Evolutionary conservation across 805 yeast genomes (phyloP), one percentile per base, ranked within the genome.

Genomic region (Wickerhamiella domercqiae): DNA sequence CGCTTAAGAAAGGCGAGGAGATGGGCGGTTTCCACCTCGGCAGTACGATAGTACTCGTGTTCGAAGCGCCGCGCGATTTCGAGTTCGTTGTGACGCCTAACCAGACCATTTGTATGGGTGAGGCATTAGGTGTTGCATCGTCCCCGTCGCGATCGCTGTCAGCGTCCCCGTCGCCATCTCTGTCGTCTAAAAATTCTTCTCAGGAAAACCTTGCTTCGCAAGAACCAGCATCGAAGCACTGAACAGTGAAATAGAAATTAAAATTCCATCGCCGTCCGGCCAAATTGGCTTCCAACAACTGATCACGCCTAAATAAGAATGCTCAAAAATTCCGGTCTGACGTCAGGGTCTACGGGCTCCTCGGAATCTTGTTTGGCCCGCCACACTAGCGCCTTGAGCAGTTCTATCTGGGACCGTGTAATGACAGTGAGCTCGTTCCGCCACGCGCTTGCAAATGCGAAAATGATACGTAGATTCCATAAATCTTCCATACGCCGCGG

Each of bases 1-100:
- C 99, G 2, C 67, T 90, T 36, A 63, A 71, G 16, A 83, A 81
- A 59, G 98, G 98, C 29, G 80, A 82, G 51, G 94, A 90, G 59
- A 79, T 90, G 69, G 99, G 99, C 30, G 98, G 98, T 0, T 90
- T 90, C 61, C 80, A 80, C 63, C 66, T 90, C 37, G 99, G 99
- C 0, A 78, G 93, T 21, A 90, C 99, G 0, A 90, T 90, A n/a
- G 98, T 90, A 14, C 65, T 90, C 45, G 93, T 87, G 17, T 90
- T 90, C 59, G 98, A 90, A 61, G 98, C 96, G 1, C 98, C 98
- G 19, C 69, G 67, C 40, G 63, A 67, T 43, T 90, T 87, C 57
- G 59, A 71, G 50, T 90, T 84, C 52, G 61, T 68, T 26, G 67
- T 84, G 32, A 62, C 68, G 34, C 67, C 69, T 13, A 93, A 93